These are phyloP conservation scores for Yamadazyma songkhlaensis DNA, from an alignment of 1,139 yeast genomes.

Conservation along the genomic window DNA sequence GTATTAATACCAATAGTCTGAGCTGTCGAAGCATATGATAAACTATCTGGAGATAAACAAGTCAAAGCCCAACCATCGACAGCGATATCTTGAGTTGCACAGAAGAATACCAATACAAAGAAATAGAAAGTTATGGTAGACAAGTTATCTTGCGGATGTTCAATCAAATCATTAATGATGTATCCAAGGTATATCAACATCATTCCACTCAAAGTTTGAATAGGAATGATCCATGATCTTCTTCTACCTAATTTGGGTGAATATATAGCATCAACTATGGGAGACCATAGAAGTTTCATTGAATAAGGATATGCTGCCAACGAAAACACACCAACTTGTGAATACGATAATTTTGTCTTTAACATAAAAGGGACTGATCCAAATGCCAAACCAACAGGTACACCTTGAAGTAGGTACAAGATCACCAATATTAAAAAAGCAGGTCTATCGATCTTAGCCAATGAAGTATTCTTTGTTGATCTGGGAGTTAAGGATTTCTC, in stretches of 20 bases:
- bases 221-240: slow-evolving; percentile 92
- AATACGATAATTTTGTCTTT: slow-evolving; percentile 77
- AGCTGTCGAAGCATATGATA: slow-evolving; percentile 95
- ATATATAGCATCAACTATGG: slow-evolving; percentile 88
- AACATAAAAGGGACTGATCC: slow-evolving; percentile 93
- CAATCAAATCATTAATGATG: slow-evolving; percentile 54
- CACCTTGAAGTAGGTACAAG: slow-evolving; percentile 83
- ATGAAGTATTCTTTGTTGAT: slow-evolving; percentile 9
- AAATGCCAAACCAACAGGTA: slow-evolving; percentile 93
- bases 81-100: slow-evolving; percentile 98
- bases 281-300: slow-evolving; percentile 90
- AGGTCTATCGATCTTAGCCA: slow-evolving; percentile 53
- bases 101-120: slow-evolving; percentile 74
- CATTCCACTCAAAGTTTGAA: slow-evolving; percentile 73
- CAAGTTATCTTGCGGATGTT: slow-evolving; percentile 54
- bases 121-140: slow-evolving; percentile 58
- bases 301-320: slow-evolving; percentile 95
- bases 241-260: slow-evolving; percentile 70
- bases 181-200: slow-evolving; percentile 64
- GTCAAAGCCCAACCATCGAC: slow-evolving; percentile 99
- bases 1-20: slow-evolving; percentile 93
- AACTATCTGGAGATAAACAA: slow-evolving; percentile 69
- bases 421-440: slow-evolving; percentile 72
- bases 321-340: slow-evolving; percentile 88
- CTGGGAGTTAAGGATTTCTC: slow-evolving; percentile 14